A percentile compares a stretch with the other conserved stretches of the same genome.
Evolutionary conservation across 306 rosid genomes (phyloP).

Genomic region (Glycine soja): DNA sequence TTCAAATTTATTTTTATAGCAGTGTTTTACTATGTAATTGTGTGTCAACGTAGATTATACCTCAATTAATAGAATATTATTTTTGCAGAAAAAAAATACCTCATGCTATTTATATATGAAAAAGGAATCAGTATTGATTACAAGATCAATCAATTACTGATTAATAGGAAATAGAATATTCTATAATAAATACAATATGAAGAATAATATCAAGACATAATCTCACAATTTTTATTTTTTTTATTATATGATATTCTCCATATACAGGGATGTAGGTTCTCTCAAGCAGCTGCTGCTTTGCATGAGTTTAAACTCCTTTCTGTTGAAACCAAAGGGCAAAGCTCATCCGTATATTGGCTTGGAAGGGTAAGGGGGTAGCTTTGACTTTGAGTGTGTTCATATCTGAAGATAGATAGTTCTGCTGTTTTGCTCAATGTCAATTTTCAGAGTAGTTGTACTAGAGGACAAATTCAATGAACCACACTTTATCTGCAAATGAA

Average conservation of each 20-base stretch:
- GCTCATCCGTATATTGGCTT: slow-evolving; percentile 74
- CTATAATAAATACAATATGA: too few relatives aligned
- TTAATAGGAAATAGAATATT: too few relatives aligned
- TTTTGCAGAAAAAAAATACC: too few relatives aligned
- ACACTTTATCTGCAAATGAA: slow-evolving; percentile 18
- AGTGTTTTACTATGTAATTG: background rate
- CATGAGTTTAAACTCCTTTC: slow-evolving; percentile 85
- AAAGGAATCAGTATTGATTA: too few relatives aligned
- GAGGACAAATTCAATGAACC: slow-evolving; percentile 32
- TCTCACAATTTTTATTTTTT: too few relatives aligned
- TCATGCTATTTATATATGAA: too few relatives aligned
- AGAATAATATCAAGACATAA: too few relatives aligned
- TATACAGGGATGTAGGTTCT: slow-evolving; percentile 85
- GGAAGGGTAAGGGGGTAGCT: slow-evolving; percentile 74
- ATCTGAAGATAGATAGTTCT: slow-evolving; percentile 28
- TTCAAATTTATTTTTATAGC: slow-evolving; percentile 37
- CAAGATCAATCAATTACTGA: too few relatives aligned
- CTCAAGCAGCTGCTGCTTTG: slow-evolving; percentile 92
- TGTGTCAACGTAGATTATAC: too few relatives aligned
- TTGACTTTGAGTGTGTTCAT: slow-evolving; percentile 10
- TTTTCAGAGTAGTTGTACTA: background rate
- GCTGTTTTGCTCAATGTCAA: background rate
- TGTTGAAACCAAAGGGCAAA: slow-evolving; percentile 66
- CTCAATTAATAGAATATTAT: too few relatives aligned
- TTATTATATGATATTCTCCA: slow-evolving; percentile 38